Percentiles rank a stretch among this genome's conserved stretches.
Evolutionary conservation across 345 rosid genomes (phyloP).

Genomic region (Rhodamnia argentea): DNA sequence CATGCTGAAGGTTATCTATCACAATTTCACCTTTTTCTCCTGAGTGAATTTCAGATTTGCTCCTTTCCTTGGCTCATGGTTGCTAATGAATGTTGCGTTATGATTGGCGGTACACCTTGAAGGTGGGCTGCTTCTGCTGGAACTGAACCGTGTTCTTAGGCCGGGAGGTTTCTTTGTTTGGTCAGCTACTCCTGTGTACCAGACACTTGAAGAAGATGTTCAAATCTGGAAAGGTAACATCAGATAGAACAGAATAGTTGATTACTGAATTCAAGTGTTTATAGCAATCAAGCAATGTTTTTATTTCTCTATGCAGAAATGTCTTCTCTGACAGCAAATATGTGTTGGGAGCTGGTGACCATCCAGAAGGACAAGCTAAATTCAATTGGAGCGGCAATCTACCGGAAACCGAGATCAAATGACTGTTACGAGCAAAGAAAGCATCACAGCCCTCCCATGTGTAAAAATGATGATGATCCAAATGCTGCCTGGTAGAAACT

Average conservation of each 20-base stretch:
- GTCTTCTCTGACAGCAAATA: constrained; percentile 56
- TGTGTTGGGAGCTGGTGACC: constrained; percentile 92
- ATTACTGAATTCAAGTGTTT: not conserved
- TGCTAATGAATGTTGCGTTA: not conserved
- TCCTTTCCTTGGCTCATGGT: not conserved
- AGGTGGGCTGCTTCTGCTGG: constrained; percentile 75
- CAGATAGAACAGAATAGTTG: not conserved
- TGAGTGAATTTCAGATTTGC: not conserved
- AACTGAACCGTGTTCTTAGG: constrained; percentile 73
- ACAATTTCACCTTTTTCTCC: not conserved
- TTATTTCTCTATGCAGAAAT: constrained; percentile 31
- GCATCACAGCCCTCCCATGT: constrained; percentile 60
- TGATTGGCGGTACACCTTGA: not conserved
- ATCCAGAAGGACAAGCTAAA: constrained; percentile 71
- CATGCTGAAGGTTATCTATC: constrained; percentile 46
- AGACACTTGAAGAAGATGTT: constrained; percentile 55
- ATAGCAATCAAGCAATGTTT: not conserved
- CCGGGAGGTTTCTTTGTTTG: constrained; percentile 92
- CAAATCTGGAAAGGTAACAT: constrained; percentile 73
- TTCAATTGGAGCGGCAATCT: constrained; percentile 65
- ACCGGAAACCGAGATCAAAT: constrained; percentile 62
- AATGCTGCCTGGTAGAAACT: constrained; percentile 68
- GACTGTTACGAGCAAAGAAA: constrained; percentile 71
- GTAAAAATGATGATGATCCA: constrained; percentile 62
- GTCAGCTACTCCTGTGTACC: constrained; percentile 98